These are phyloP conservation scores for Solanum virginianum DNA, from an alignment of 257 asterid genomes.

Conservation along the genomic window DNA sequence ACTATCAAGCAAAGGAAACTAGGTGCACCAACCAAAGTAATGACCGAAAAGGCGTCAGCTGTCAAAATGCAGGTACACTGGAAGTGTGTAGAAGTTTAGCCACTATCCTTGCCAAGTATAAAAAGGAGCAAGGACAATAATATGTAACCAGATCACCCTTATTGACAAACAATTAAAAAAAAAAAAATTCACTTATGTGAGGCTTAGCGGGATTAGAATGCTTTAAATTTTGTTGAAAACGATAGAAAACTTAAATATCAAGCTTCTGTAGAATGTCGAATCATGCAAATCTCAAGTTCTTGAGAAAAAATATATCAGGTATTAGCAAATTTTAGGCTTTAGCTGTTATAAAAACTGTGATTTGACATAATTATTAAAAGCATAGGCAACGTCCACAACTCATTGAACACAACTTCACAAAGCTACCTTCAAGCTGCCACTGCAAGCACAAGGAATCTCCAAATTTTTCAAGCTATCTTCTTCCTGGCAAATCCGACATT, in stretches of 20 bases:
- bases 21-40: neutral
- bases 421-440: constrained; percentile 40
- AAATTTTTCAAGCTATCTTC: constrained; percentile 25
- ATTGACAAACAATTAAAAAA: neutral
- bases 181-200: neutral
- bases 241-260: neutral
- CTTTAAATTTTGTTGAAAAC: neutral
- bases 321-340: neutral
- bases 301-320: neutral
- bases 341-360: neutral
- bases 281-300: neutral
- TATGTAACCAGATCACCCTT: neutral
- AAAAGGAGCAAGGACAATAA: neutral
- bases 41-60: neutral
- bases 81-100: neutral
- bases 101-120: neutral
- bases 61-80: neutral
- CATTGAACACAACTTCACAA: neutral
- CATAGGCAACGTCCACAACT: neutral
- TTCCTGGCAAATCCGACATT: constrained; percentile 48
- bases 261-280: neutral
- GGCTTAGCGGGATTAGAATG: neutral
- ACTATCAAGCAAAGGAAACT: neutral
- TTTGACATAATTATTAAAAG: neutral
- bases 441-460: constrained; percentile 38